Evolutionary conservation across 768 basidiomycete species (phyloP).

Genomic region (Polyporus arcularius): DNA sequence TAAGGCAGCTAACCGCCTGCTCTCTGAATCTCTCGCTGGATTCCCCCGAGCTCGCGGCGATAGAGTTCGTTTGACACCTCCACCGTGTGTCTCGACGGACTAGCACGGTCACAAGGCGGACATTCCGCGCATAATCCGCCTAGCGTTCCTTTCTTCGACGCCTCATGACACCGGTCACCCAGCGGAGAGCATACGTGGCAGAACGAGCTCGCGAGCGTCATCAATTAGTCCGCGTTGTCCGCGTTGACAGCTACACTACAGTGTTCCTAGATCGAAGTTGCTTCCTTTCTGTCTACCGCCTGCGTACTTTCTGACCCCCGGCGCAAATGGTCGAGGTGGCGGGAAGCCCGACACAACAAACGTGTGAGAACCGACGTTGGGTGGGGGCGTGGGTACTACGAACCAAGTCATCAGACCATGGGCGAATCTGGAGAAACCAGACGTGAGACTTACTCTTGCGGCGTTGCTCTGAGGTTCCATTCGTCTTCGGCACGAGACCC

Average conservation of each 20-base stretch:
- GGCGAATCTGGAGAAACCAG: background rate
- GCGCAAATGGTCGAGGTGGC: constrained; percentile 65
- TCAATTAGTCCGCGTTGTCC: constrained; percentile 8
- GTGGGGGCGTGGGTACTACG: constrained; percentile 57
- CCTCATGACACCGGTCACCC: constrained; percentile 9
- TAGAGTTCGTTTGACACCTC: background rate
- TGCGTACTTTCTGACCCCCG: constrained; percentile 53
- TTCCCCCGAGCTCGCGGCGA: constrained; percentile 1
- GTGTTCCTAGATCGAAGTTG: constrained; percentile 56
- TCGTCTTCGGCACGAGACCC: constrained; percentile 12
- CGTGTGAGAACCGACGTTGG: constrained; percentile 65
- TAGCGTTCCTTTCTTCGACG: background rate
- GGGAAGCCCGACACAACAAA: constrained; percentile 83
- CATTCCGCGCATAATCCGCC: constrained; percentile 14
- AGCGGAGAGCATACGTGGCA: constrained; percentile 18
- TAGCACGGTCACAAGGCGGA: constrained; percentile 14
- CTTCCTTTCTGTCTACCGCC: constrained; percentile 72
- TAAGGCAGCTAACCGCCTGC: background rate
- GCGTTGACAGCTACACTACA: constrained; percentile 26
- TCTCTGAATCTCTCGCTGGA: background rate
- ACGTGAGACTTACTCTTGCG: constrained; percentile 29
- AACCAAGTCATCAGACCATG: constrained; percentile 15
- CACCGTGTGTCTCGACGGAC: background rate
- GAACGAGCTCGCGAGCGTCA: background rate
- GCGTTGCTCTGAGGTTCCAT: constrained; percentile 18